Evolutionary conservation across 148 eudicot species (phyloP).

Genomic region (Nyssa sinensis): DNA sequence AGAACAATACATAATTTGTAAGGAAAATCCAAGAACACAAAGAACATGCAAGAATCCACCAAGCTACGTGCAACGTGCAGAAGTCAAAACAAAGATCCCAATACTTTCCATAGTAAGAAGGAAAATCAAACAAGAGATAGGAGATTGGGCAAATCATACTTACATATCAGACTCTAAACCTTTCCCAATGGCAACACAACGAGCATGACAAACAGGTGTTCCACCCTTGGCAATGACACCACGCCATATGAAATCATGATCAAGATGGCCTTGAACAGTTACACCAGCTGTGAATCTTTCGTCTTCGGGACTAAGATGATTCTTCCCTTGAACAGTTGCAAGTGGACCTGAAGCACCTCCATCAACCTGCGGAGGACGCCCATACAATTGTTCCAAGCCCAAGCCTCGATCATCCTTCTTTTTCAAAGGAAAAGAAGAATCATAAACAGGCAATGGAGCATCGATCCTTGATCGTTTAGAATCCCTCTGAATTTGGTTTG

Average conservation of each 20-base stretch:
- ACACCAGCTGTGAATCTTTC: conserved; percentile 27
- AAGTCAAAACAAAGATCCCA: background rate
- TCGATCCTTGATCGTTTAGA: conserved; percentile 69
- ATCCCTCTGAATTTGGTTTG: conserved; percentile 66
- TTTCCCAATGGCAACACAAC: conserved; percentile 78
- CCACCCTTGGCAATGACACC: conserved; percentile 96
- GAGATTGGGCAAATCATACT: conserved; percentile 28
- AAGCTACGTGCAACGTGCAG: background rate
- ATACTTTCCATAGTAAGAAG: background rate
- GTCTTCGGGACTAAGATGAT: conserved; percentile 24
- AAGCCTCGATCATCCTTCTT: conserved; percentile 28
- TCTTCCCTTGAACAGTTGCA: conserved; percentile 23
- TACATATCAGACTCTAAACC: conserved; percentile 70
- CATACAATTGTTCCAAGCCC: conserved; percentile 35
- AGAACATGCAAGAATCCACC: background rate
- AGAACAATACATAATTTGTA: background rate
- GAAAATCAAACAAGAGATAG: background rate
- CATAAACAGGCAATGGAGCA: conserved; percentile 31
- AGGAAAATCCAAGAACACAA: background rate
- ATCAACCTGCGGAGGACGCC: conserved; percentile 29
- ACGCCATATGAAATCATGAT: conserved; percentile 74
- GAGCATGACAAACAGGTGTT: conserved; percentile 80
- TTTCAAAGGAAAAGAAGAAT: conserved; percentile 24
- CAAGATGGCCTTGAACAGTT: conserved; percentile 30
- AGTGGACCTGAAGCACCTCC: conserved; percentile 33